phyloP scores from a whole-genome alignment of 495 filamentous ascomycete genomes.

The Cetradonia linearis region DNA sequence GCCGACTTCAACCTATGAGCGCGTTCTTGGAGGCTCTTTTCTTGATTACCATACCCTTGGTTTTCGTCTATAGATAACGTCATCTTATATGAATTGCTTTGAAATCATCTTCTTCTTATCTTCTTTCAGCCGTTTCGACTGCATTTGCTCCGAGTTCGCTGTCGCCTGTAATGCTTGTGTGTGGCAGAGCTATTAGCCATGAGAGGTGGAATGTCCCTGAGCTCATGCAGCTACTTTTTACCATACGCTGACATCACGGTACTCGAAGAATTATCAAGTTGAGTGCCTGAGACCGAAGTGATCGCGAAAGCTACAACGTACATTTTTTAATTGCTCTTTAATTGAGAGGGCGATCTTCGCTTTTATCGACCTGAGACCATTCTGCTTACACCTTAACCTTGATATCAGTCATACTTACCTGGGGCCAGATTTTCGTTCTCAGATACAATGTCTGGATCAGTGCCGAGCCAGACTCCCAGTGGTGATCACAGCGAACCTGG shows the following conservation, averaged over 20 bases:
- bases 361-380: neutral
- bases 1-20: neutral
- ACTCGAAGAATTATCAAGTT: neutral
- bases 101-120: neutral
- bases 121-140: neutral
- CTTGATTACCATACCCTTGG: neutral
- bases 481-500: neutral
- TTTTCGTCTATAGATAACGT: neutral
- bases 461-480: neutral
- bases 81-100: neutral
- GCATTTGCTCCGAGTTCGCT: neutral
- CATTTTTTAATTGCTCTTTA: neutral
- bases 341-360: neutral
- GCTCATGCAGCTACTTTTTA: neutral
- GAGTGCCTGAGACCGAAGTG: neutral
- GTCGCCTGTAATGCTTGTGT: neutral
- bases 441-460: neutral
- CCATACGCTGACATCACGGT: neutral
- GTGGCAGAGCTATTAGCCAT: neutral
- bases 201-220: neutral
- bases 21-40: neutral
- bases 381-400: neutral
- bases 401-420: neutral
- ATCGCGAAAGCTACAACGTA: neutral
- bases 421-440: too few species aligned